These are phyloP conservation scores for Melampsora americana DNA, from an alignment of 1,284 basidiomycete species.

Conservation along the genomic window DNA sequence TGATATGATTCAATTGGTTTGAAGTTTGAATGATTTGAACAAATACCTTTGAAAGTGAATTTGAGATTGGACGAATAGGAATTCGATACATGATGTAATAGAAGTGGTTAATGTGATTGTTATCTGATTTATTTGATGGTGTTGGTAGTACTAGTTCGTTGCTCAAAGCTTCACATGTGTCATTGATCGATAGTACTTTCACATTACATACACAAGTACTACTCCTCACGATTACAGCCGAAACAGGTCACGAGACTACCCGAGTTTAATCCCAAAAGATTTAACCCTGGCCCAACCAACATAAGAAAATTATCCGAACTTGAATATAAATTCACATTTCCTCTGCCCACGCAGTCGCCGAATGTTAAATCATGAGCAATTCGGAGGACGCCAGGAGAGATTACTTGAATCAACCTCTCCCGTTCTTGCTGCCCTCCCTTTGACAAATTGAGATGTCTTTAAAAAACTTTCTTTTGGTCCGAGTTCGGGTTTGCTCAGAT, in stretches of 20 bases:
- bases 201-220: too few species aligned
- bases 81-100: constrained; percentile 34
- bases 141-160: background rate
- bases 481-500: constrained; percentile 8
- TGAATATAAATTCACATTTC: constrained; percentile 5
- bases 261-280: background rate
- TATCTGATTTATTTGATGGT: background rate
- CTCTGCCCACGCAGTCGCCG: background rate
- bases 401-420: constrained; percentile 16
- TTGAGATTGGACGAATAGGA: constrained; percentile 22
- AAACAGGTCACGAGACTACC: background rate
- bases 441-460: background rate
- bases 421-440: constrained; percentile 37
- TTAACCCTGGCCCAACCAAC: background rate
- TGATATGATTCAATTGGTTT: too few species aligned
- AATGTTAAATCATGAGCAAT: constrained; percentile 12
- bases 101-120: too few species aligned
- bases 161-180: background rate
- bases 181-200: background rate
- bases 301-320: background rate
- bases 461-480: constrained; percentile 4
- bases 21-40: background rate
- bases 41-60: constrained; percentile 26
- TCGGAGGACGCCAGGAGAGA: constrained; percentile 35
- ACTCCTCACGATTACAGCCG: background rate